These are phyloP conservation scores for Pugionium dolabratum DNA, from an alignment of 345 rosid genomes.

Conservation along the genomic window DNA sequence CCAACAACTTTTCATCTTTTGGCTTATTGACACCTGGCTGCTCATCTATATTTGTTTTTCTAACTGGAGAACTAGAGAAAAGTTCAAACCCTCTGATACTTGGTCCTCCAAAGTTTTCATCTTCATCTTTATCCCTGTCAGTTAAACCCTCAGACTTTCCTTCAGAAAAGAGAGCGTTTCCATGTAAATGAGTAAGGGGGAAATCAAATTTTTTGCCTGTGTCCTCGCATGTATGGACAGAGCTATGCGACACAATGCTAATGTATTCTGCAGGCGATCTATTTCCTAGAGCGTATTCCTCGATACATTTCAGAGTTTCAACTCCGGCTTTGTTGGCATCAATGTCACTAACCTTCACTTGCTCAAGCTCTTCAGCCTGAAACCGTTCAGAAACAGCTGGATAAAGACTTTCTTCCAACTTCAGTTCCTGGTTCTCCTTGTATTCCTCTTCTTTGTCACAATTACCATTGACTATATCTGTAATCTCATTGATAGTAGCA, in stretches of 20 bases:
- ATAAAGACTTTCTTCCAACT: constrained; percentile 41
- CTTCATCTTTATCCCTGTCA: constrained; percentile 43
- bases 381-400: constrained; percentile 39
- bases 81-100: constrained; percentile 86
- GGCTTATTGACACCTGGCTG: constrained; percentile 48
- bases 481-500: constrained; percentile 17
- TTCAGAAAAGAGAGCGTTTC: constrained; percentile 47
- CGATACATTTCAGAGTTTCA: constrained; percentile 39
- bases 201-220: constrained; percentile 68
- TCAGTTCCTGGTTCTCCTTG: constrained; percentile 34
- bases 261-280: constrained; percentile 33
- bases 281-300: constrained; percentile 41
- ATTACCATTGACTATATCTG: constrained; percentile 34
- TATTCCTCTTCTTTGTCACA: constrained; percentile 36
- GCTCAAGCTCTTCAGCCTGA: constrained; percentile 39
- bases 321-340: constrained; percentile 45
- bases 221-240: constrained; percentile 49
- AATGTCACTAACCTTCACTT: constrained; percentile 46
- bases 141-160: constrained; percentile 45
- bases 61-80: constrained; percentile 74
- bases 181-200: constrained; percentile 38
- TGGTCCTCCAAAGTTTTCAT: constrained; percentile 70
- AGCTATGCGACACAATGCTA: constrained; percentile 38
- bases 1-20: constrained; percentile 70
- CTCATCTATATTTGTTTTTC: constrained; percentile 53